Percentiles rank a stretch among this genome's conserved stretches.
phyloP scores from a whole-genome alignment of 257 asterid genomes.

The Thymus mandschuricus region DNA sequence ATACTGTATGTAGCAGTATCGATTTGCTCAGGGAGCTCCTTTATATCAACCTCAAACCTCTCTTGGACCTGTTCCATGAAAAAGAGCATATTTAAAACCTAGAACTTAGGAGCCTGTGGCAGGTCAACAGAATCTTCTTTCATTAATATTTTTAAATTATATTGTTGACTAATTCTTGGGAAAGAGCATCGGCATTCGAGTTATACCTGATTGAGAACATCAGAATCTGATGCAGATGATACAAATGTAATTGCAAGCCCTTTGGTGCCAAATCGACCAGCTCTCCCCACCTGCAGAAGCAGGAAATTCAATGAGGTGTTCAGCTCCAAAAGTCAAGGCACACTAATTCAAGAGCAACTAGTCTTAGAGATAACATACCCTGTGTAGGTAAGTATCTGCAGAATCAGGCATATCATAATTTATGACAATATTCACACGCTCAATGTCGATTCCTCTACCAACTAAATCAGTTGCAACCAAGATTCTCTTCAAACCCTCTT shows the following conservation, averaged over 20 bases:
- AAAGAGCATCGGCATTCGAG: not conserved
- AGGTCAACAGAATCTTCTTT: not conserved
- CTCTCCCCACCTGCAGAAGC: constrained; percentile 68
- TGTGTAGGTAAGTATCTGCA: constrained; percentile 79
- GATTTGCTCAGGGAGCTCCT: constrained; percentile 86
- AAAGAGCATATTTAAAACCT: constrained; percentile 8
- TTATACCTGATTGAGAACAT: constrained; percentile 70
- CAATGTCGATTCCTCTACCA: constrained; percentile 88
- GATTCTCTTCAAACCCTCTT: constrained; percentile 85
- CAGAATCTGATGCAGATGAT: constrained; percentile 79
- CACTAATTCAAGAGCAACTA: not conserved
- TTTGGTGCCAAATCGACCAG: constrained; percentile 86
- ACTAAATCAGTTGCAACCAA: constrained; percentile 84
- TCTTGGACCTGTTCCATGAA: constrained; percentile 63
- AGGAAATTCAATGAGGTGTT: constrained; percentile 7
- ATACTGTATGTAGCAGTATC: constrained; percentile 79
- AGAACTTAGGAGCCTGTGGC: not conserved
- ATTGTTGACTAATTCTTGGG: not conserved
- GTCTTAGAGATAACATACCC: constrained; percentile 47
- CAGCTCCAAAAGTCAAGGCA: not conserved
- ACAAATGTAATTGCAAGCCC: constrained; percentile 92
- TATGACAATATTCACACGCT: constrained; percentile 77
- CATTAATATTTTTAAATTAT: too few species aligned
- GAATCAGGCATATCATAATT: constrained; percentile 93
- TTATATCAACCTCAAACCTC: constrained; percentile 82